Conservation (phyloP, 768 basidiomycete genomes). For the Trametes punicea region DNA sequence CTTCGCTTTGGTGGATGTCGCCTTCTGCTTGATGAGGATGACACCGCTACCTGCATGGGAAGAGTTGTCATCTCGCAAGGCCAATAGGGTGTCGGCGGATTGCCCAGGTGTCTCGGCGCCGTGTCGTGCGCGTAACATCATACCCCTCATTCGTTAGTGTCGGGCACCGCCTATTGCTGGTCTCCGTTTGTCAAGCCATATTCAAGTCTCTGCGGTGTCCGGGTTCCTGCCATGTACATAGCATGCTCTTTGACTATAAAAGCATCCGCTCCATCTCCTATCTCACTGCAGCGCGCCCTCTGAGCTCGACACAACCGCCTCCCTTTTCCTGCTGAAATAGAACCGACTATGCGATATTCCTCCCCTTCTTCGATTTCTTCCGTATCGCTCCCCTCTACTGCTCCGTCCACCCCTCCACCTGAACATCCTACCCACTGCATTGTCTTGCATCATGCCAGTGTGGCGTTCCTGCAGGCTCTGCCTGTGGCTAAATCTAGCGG, state of each 20-base stretch:
- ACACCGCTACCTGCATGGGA: background rate
- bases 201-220: slow-evolving; percentile 11
- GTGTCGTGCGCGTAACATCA: background rate
- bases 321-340: background rate
- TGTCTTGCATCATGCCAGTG: slow-evolving; percentile 17
- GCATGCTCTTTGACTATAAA: slow-evolving; percentile 9
- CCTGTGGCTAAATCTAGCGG: slow-evolving; percentile 14
- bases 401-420: slow-evolving; percentile 19
- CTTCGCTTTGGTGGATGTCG: background rate
- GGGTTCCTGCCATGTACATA: slow-evolving; percentile 22
- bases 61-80: background rate
- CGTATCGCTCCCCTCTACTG: slow-evolving; percentile 12
- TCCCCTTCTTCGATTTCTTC: slow-evolving; percentile 15
- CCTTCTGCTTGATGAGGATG: background rate
- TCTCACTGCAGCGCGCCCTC: background rate
- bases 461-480: slow-evolving; percentile 19
- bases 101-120: background rate
- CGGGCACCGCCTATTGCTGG: background rate
- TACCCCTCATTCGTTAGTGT: background rate
- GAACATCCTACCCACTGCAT: slow-evolving; percentile 12
- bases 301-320: background rate
- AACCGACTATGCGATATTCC: slow-evolving; percentile 11
- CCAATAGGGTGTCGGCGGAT: background rate
- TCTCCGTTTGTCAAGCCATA: background rate
- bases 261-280: background rate